Evolutionary conservation across 139 green algal species (phyloP), one percentile per base, ranked within the genome.

Genomic region (Chlamydomonas sp.): DNA sequence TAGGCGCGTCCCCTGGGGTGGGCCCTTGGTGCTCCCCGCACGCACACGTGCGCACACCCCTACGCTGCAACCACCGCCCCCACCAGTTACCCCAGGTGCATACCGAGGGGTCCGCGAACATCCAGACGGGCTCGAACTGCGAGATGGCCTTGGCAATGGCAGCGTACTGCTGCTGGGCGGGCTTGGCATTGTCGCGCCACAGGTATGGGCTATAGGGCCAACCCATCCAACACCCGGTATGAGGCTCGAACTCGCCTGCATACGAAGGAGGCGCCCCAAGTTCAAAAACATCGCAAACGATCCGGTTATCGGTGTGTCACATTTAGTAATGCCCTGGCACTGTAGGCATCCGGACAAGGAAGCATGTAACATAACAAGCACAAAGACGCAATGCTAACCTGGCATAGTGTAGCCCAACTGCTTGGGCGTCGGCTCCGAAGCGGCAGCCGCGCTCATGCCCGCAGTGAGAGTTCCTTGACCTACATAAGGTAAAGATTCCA

Each of bases 151-250:
- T 87, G 71, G 91, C 91, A 5, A 95, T 87, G 57, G 84, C 89
- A 15, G 93, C 93, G 77, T 95, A 95, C 84, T 94, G 88, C 79
- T 92, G 74, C 91, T 96, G 90, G 6, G 93, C 93, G 15, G 92
- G 92, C 89, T 90, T 85, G 17, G 90, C 91, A 18, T 85, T 67
- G 77, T 95, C 92, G 8, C 92, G 78, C 94, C 94, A 96, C 79
- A 95, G 91, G 91, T 93, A 94, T 76, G 71, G 71, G 71, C 74
- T 78, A 57, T 78, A 78, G 9, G 74, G 74, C 74, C 74, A 78
- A 9, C 74, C 76, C 76, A 80, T 80, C 76, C 76, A 80, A 59
- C 76, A 80, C 59, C 76, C 76, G 16, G 49, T 16, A 59, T 80
- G 76, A 2, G 76, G 76, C 76, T 80, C 76, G 49, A 80, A 80